Evolutionary conservation across 2,329 filamentous ascomycete species (phyloP), one percentile per base, ranked within the genome.

Genomic region (Hymenoscyphus salicellus): DNA sequence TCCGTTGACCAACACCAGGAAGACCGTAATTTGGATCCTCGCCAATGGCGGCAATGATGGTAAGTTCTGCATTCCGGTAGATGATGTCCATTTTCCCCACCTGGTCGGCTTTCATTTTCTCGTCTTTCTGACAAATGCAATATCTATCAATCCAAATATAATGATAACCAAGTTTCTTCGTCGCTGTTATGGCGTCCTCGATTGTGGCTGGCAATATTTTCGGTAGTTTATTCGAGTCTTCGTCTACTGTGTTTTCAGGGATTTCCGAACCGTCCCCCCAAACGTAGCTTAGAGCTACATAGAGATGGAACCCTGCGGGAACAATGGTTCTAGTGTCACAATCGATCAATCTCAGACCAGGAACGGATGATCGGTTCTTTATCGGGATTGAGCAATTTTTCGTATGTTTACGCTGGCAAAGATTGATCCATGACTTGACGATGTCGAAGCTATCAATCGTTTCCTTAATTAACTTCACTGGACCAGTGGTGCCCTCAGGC

Each of bases 101-200:
- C 30, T 30, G 46, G 20, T 8, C 26, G 0, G 20, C 20, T 33
- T 58, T 62, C 11, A n/a, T 17, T 23, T 11, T 11, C 5, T 30
- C 26, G 32, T 55, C 30, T 2, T 26, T 14, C 43, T 64, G 57
- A 20, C 10, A n/a, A 20, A 62, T 63, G 30, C 61, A 66, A 32
- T 63, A 66, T 58, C 52, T 56, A 33, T 66, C 64, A 17, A 63
- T 58, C 64, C 64, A 66, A 17, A 66, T 32, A 55, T 63, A 66
- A 16, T 41, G 60, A 32, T 41, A 62, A 32, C 63, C 63, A n/a
- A 63, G 49, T 5, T 33, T n/a, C 14, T 26, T 23, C 20, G 56
- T 58, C 2, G 62, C 63, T 11, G 26, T 58, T n/a, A 65, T 32
- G n/a, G 63, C 63, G 41, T 65, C 63, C n/a, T 65, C 60, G 16